phyloP scores from a whole-genome alignment of 306 rosid species.

The Chamaecrista fasciculata region DNA sequence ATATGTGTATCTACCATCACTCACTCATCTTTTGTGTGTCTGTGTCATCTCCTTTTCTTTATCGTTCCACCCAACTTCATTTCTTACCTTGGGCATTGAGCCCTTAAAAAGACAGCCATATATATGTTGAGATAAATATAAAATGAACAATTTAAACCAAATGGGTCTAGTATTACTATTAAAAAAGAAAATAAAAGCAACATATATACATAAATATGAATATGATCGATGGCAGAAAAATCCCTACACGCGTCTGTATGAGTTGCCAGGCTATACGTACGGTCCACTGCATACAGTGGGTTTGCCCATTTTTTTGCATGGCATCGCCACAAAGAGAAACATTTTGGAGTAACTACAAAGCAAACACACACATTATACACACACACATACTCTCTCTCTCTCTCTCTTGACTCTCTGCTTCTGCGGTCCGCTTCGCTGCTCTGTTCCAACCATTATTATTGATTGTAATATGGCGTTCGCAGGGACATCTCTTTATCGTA shows the following conservation, averaged over 20 bases:
- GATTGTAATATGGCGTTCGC: conserved; percentile 25
- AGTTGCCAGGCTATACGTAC: conserved; percentile 25
- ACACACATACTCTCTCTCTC: neutral
- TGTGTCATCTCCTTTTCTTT: conserved; percentile 22
- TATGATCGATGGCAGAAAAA: neutral
- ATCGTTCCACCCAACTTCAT: conserved; percentile 28
- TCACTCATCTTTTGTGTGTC: neutral
- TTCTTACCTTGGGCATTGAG: conserved; percentile 38
- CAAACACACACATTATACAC: neutral
- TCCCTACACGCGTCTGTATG: conserved; percentile 16
- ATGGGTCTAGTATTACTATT: neutral
- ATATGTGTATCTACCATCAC: no score
- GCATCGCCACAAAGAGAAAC: neutral
- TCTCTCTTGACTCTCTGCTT: neutral
- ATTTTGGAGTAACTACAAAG: conserved; percentile 7
- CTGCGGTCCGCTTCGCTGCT: conserved; percentile 22
- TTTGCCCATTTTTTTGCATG: conserved; percentile 16
- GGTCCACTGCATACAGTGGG: neutral
- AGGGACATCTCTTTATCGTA: conserved; percentile 50
- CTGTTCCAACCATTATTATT: conserved; percentile 33
- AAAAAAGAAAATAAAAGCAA: conserved; percentile 16
- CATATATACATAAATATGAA: no score
- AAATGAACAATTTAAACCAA: conserved; percentile 6
- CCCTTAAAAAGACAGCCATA: conserved; percentile 9
- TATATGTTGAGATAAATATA: no score